Conservation (phyloP, 2,329 filamentous ascomycete genomes). For the Nigrograna mackinnonii region DNA sequence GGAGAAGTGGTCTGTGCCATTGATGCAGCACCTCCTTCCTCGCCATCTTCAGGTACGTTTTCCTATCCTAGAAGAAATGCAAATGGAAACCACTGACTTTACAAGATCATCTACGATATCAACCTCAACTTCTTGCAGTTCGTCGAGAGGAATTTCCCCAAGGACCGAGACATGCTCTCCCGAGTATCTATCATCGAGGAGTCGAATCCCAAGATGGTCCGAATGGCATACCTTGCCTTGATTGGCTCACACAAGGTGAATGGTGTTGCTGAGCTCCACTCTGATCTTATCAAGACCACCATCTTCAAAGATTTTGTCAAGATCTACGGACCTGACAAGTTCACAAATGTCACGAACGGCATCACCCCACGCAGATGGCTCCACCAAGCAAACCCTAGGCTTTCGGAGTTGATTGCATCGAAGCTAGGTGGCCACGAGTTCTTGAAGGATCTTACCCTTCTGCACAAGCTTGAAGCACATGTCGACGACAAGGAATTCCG, state of each 20-base stretch:
- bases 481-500: slow-evolving; percentile 88
- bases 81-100: no score
- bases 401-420: slow-evolving; percentile 89
- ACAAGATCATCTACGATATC: slow-evolving; percentile 89
- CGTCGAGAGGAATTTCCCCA: slow-evolving; percentile 89
- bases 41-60: slow-evolving; percentile 72
- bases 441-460: slow-evolving; percentile 84
- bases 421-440: slow-evolving; percentile 84
- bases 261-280: slow-evolving; percentile 95
- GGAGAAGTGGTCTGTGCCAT: slow-evolving; percentile 96
- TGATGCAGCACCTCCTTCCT: slow-evolving; percentile 90
- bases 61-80: slow-evolving; percentile 13
- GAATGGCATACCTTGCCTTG: slow-evolving; percentile 94
- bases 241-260: slow-evolving; percentile 99
- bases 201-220: slow-evolving; percentile 94
- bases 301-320: slow-evolving; percentile 99
- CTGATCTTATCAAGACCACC: slow-evolving; percentile 97
- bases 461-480: slow-evolving; percentile 84
- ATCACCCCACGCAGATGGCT: slow-evolving; percentile 96
- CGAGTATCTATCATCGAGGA: slow-evolving; percentile 98
- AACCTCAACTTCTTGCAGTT: slow-evolving; percentile 90
- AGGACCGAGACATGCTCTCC: slow-evolving; percentile 81
- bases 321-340: slow-evolving; percentile 95
- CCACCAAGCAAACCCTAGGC: slow-evolving; percentile 91
- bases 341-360: slow-evolving; percentile 97